Percentiles rank a stretch among this genome's conserved stretches.
These are phyloP conservation scores for Rhodocollybia butyracea DNA, from an alignment of 768 basidiomycete species.

Conservation along the genomic window DNA sequence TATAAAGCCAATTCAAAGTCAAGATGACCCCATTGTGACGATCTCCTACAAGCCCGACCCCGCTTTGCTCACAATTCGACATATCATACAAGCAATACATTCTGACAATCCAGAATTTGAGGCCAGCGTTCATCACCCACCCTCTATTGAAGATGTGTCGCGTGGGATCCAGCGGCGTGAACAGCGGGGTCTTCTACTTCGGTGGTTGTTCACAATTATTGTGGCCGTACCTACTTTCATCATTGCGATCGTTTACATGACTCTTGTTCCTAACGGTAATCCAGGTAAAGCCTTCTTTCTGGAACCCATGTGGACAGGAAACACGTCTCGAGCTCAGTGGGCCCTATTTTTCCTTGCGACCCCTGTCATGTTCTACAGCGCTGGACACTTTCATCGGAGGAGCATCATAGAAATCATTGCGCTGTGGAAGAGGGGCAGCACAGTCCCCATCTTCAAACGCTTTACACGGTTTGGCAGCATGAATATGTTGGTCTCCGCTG, in stretches of 20 bases:
- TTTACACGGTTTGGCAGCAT: constrained; percentile 80
- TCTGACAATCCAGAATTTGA: constrained; percentile 40
- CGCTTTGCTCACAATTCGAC: constrained; percentile 61
- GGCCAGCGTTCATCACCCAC: constrained; percentile 44
- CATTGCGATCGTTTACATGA: constrained; percentile 76
- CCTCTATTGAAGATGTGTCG: constrained; percentile 59
- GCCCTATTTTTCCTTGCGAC: constrained; percentile 65
- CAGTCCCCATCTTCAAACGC: constrained; percentile 49
- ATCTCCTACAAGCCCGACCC: constrained; percentile 49
- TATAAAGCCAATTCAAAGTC: constrained; percentile 34
- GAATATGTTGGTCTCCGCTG: constrained; percentile 77
- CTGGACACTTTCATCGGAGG: constrained; percentile 52
- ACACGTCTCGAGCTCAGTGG: constrained; percentile 58
- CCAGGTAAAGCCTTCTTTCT: constrained; percentile 47
- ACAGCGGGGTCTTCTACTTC: constrained; percentile 45
- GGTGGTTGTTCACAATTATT: constrained; percentile 55
- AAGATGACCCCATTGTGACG: constrained; percentile 41
- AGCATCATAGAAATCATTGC: constrained; percentile 51
- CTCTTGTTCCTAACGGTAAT: constrained; percentile 48
- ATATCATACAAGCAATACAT: constrained; percentile 47
- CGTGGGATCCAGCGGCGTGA: constrained; percentile 58
- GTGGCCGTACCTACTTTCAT: constrained; percentile 79
- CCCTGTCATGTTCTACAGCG: constrained; percentile 68
- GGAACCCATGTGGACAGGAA: constrained; percentile 61
- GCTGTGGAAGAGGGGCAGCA: constrained; percentile 56